phyloP scores from a whole-genome alignment of 2,329 filamentous ascomycete genomes.

The Diplodia sapinea region DNA sequence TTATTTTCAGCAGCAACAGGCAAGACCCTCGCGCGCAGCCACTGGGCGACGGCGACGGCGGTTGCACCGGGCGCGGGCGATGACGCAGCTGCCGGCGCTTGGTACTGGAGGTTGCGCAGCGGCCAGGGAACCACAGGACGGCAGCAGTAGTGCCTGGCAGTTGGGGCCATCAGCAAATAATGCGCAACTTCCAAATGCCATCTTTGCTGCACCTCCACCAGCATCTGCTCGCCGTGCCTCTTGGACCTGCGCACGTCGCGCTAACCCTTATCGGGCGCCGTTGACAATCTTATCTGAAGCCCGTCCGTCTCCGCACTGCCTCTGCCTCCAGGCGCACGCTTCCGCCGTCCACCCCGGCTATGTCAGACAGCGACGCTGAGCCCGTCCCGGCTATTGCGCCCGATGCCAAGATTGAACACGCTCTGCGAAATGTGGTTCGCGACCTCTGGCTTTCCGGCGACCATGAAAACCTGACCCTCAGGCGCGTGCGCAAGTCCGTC shows the following conservation, averaged over 20 bases:
- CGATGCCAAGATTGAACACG: constrained; percentile 47
- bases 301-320: constrained; percentile 7
- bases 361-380: constrained; percentile 25
- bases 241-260: constrained; percentile 23
- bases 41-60: neutral
- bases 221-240: constrained; percentile 21
- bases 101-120: neutral
- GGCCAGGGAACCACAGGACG: neutral
- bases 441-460: constrained; percentile 50
- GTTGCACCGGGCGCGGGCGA: neutral
- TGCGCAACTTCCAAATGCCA: constrained; percentile 21
- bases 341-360: constrained; percentile 7
- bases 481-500: constrained; percentile 59
- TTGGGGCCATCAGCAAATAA: neutral
- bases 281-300: constrained; percentile 19
- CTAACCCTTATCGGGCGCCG: constrained; percentile 10
- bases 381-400: constrained; percentile 37
- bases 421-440: constrained; percentile 50
- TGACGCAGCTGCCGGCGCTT: neutral
- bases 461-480: constrained; percentile 62
- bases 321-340: constrained; percentile 4
- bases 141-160: neutral
- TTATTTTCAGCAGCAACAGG: constrained; percentile 25
- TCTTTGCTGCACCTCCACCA: constrained; percentile 6
- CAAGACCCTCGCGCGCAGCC: neutral